A percentile compares a stretch with the other conserved stretches of the same genome.
Evolutionary conservation across 2,329 filamentous ascomycete species (phyloP).

Genomic region (Colletotrichum sp.): DNA sequence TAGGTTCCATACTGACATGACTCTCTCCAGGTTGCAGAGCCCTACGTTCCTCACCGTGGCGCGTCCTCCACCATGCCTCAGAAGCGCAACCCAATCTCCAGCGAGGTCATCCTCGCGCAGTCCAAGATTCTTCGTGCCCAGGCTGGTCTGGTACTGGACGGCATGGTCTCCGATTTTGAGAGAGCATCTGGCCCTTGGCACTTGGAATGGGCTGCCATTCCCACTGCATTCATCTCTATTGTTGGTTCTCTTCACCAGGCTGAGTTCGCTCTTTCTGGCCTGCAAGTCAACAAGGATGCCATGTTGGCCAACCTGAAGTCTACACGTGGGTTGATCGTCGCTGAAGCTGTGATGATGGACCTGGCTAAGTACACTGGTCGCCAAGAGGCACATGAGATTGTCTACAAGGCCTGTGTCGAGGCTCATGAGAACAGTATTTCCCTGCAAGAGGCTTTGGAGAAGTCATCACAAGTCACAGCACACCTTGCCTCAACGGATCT

Average conservation of each 20-base stretch:
- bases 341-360: conserved; percentile 66
- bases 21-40: conserved; percentile 52
- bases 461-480: conserved; percentile 41
- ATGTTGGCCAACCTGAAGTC: conserved; percentile 57
- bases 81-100: conserved; percentile 63
- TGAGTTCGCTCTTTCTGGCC: conserved; percentile 54
- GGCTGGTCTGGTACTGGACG: conserved; percentile 56
- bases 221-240: conserved; percentile 57
- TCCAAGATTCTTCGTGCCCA: conserved; percentile 59
- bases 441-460: conserved; percentile 46
- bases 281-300: conserved; percentile 52
- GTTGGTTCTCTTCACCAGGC: conserved; percentile 59
- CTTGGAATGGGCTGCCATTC: conserved; percentile 61
- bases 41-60: conserved; percentile 58
- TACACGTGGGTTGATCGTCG: conserved; percentile 58
- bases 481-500: conserved; percentile 35
- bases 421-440: conserved; percentile 48
- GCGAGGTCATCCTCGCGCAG: conserved; percentile 59
- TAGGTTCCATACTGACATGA: background rate
- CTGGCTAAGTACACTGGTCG: conserved; percentile 57
- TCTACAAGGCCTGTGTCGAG: conserved; percentile 58
- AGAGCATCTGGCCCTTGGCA: conserved; percentile 64
- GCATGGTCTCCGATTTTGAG: conserved; percentile 63
- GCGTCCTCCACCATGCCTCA: conserved; percentile 63
- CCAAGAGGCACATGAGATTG: conserved; percentile 58